phyloP scores from a whole-genome alignment of 257 asterid species.

The Nicotiana knightiana region DNA sequence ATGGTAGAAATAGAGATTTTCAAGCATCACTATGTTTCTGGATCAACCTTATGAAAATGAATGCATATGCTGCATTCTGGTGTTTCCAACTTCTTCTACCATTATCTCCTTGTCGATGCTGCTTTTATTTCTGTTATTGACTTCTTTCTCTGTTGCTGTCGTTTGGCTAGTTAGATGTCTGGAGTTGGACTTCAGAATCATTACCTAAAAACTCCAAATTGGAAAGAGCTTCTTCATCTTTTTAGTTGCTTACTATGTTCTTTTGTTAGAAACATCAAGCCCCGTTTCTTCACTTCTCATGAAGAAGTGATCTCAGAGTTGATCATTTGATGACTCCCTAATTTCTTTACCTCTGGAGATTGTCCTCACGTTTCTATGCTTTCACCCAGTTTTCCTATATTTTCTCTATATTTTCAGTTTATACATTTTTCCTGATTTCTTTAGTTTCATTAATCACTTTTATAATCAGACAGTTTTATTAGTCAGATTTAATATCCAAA shows the following conservation, averaged over 20 bases:
- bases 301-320: background rate
- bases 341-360: background rate
- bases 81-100: background rate
- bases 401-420: background rate
- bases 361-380: background rate
- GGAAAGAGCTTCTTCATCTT: background rate
- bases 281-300: background rate
- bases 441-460: background rate
- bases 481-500: background rate
- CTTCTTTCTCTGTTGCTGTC: background rate
- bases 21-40: background rate
- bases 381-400: background rate
- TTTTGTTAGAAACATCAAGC: background rate
- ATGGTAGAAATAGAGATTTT: background rate
- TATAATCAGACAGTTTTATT: background rate
- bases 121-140: background rate
- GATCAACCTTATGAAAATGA: background rate
- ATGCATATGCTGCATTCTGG: no score
- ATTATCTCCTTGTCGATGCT: background rate
- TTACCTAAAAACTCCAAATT: background rate
- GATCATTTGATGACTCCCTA: background rate
- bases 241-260: background rate
- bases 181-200: background rate
- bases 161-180: background rate
- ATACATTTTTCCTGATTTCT: background rate